Base-by-base conservation (phyloP, 75 land plant genomes). In the Larix kaempferi region DNA sequence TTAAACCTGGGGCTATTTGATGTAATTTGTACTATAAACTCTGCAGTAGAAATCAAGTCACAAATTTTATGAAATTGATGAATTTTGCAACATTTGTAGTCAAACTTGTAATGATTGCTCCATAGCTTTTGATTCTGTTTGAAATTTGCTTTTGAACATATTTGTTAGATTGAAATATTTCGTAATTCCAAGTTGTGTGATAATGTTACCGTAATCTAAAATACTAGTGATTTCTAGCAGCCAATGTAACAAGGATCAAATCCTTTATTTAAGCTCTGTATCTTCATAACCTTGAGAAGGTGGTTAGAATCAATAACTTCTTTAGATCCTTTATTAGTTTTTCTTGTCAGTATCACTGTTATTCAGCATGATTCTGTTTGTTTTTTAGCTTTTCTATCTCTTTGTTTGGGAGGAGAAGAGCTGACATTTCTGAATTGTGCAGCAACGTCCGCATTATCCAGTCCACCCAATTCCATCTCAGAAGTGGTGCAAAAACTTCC, bases 401-500 rank as follows among this genome's bases (percentile, higher is more conserved):
- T 3, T 19, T 69, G n/a, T 14, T 21, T 12, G 39, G 15, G 49
- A 41, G n/a, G n/a, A 62, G 11, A 62, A 62, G n/a, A 49, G 11
- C 54, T 49, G 10, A 49, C 78, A 17, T 57, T 26, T 71, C 27
- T 52, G 23, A 64, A 58, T 77, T 23, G 55, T 88, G 76, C 93
- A 92, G 93, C 90, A 88, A 90, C 84, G 93, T 15, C 93, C 94
- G 19, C 80, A 87, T 61, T 77, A 78, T 72, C 94, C 94, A 35
- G 81, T 88, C 56, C 85, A 83, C 17, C 93, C 94, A 57, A 84
- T 92, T 59, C 94, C 94, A 23, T 92, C 93, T n/a, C 94, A 92
- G 88, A 60, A 82, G 33, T 92, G 94, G 94, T 90, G 90, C 82
- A 90, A 90, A 64, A 90, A 90, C 76, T 85, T 88, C 78, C 44